Base-by-base conservation (phyloP, 148 eudicot genomes). In the Diospyros lotus region DNA sequence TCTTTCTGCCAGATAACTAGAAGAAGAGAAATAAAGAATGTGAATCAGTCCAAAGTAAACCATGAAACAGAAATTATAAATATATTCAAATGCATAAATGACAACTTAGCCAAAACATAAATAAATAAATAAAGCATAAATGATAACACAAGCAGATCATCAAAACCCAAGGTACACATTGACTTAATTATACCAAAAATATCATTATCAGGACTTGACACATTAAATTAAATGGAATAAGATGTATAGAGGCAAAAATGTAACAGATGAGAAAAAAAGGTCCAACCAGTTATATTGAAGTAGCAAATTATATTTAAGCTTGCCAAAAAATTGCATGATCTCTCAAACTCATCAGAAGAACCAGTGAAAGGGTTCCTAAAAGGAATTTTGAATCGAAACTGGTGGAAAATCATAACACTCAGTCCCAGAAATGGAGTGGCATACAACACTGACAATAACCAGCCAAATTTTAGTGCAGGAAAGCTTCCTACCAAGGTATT, bases 1-100 rank as follows among this genome's bases (percentile, higher is more conserved):
- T 81, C 98, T 91, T 75, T 90, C 97, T 58, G 91, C 58, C 80
- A 94, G 64, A 76, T 94, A 94, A 82, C 98, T 94, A 85, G 61
- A 59, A 62, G 44, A 76, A 79, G 71, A 41, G 61, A 80, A 56
- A 68, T 9, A 76, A 50, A 70, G 45, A 56, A 15, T 28, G 13
- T 51, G 43, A 66, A 77, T 77, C 77, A 81, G 81, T 63, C 53
- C 65, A 41, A 28, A 69, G 58, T 55, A 55, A 53, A 38, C 18
- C 61, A 74, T 50, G 52, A 63, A 48, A 44, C 50, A 28, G 0
- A 28, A 28, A 28, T 28, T 28, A 28, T 28, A 28, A 28, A 28
- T 28, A 28, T 28, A 28, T 28, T 28, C 28, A 28, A 28, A 28
- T 28, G 28, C 28, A 28, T 28, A 28, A 28, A 28, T 28, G 28